Evolutionary conservation across 2,329 filamentous ascomycete species (phyloP).

Genomic region (Ustulina deusta): DNA sequence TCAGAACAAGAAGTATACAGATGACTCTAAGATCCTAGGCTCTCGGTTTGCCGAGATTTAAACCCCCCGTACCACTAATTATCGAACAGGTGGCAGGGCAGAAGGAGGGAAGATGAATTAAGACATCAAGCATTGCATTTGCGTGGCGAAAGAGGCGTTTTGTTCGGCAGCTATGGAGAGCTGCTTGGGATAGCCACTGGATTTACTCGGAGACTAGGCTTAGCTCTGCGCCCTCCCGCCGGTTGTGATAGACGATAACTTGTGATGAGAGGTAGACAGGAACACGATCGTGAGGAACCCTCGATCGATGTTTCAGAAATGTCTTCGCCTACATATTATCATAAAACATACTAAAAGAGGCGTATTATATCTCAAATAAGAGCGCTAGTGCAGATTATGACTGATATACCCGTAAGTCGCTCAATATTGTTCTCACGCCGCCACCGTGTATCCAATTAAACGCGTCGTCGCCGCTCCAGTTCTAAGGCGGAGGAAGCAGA

Average conservation of each 20-base stretch:
- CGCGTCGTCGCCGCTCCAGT: not conserved
- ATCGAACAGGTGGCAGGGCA: not conserved
- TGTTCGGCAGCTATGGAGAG: conserved; percentile 30
- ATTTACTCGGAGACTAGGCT: conserved; percentile 30
- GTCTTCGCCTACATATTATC: not conserved
- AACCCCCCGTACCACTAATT: conserved; percentile 1
- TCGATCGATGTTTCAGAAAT: conserved; percentile 9
- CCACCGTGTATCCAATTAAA: conserved; percentile 10
- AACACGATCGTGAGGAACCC: conserved; percentile 23
- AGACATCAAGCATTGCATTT: conserved; percentile 45
- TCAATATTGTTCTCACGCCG: not conserved
- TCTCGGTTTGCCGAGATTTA: conserved; percentile 45
- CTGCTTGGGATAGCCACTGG: conserved; percentile 33
- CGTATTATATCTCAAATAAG: not conserved
- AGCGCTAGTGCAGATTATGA: not conserved
- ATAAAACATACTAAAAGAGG: not conserved
- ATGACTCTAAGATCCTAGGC: conserved; percentile 33
- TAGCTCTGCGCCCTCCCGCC: conserved; percentile 16
- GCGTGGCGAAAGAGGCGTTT: conserved; percentile 52
- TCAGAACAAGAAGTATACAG: conserved; percentile 43
- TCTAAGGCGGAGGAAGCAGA: conserved; percentile 10
- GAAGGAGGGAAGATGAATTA: not conserved
- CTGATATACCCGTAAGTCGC: not conserved
- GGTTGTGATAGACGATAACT: conserved; percentile 19
- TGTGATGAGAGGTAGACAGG: conserved; percentile 26